phyloP scores from a whole-genome alignment of 78 protist genomes.

The Dictyostelium discoideum region dicty_2.7 NC_007089.4:2746001-2746500 shows the following conservation, averaged over 20 bases:
- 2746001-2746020: not conserved
- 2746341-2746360: not conserved
- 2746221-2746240: no score
- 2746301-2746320: not conserved
- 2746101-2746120: not conserved
- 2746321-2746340: not conserved
- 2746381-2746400: not conserved
- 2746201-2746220: not conserved
- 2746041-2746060: not conserved
- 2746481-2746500: not conserved
- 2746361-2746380: not conserved
- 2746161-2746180: not conserved
- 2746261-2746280: not conserved
- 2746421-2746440: not conserved
- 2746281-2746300: not conserved
- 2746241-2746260: not conserved
- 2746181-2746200: not conserved
- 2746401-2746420: not conserved
- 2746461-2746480: not conserved
- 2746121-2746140: not conserved
- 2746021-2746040: not conserved
- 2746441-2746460: not conserved
- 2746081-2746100: not conserved
- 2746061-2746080: not conserved
- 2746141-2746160: conserved; percentile 19